Base-by-base conservation (phyloP, 2,329 filamentous ascomycete genomes). In the Onygena corvina region DNA sequence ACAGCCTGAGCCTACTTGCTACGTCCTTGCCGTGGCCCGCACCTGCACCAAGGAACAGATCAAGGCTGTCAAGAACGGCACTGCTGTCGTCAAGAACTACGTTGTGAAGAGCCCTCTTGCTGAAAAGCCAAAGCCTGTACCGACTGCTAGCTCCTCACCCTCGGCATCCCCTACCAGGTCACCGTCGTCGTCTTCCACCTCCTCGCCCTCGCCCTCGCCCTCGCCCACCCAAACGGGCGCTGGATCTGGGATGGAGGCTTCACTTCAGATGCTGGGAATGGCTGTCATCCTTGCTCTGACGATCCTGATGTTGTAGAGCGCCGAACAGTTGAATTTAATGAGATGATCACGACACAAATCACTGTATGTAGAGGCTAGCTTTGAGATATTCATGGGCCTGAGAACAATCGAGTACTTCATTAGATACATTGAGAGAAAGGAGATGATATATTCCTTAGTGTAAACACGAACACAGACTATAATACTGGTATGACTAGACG, bases 41-140 rank as follows among this genome's bases (percentile, higher is more conserved):
- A 70, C 63, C 1, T 76, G 74, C 51, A 73, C 68, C 0, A 57
- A 65, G 1, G 68, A 72, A 2, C 68, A 75, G 60, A 58, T 63
- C 23, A 57, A 58, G 14, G 62, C 63, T n/a, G 59, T 76, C 6
- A 46, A 58, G 6, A 67, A 71, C 52, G 71, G 71, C 3, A 67
- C 65, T 9, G 73, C 71, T 1, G 48, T 68, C 16, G 61, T 76
- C n/a, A 59, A 66, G 53, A 63, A 76, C 53, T 75, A 67, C 49
- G 64, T 73, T 44, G 59, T 75, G 12, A 57, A 70, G 5, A 64
- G 63, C 50, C 46, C 54, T 40, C 35, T 23, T 14, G 46, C 7
- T 6, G 6, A 18, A 8, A 29, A 30, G 20, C 7, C 16, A 7
- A 12, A 16, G 6, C 30, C 42, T 46, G 16, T 27, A n/a, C 42